Evolutionary conservation across 1,139 yeast genomes (phyloP), one percentile per base, ranked within the genome.

Genomic region (Geotrichum phurueaensis): DNA sequence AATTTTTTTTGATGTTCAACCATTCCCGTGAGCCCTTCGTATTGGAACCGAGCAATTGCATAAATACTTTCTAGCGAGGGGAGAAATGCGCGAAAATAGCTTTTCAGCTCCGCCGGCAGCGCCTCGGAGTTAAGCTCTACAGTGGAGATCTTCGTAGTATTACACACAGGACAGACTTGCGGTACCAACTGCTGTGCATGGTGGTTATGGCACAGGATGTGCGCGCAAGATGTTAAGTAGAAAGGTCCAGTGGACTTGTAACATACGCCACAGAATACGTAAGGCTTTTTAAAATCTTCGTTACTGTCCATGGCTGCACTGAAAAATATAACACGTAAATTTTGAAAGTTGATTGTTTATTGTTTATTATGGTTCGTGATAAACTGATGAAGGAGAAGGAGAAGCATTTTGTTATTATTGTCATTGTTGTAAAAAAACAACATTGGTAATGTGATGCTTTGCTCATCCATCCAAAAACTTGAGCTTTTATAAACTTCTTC

Each of bases 181-280:
- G 36, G 20, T 39, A 9, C 18, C 4, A 15, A 22, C 43, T 15
- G 39, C 18, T 51, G 51, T 15, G 18, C 4, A 20, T 20, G 18
- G 31, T 60, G 63, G 9, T 45, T 25, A 15, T 55, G 45, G 45
- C 63, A 60, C 3, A 60, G 55, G 9, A 60, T 53, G 36, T 60
- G 63, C n/a, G 63, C 63, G 33, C 63, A 60, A 9, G 56, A 55
- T 10, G 63, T 60, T n/a, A 60, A 52, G 23, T 43, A 47, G 39
- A 58, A 60, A 9, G 59, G 55, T 6, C 59, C 61, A 20, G 55
- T 53, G 10, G 48, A 22, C n/a, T 47, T 52, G 45, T 39, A 55
- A 43, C 63, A 60, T 13, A 58, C 61, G 2, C 63, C 63, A 18
- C 63, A 60, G 56, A 51, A 60, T 9, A 60, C 62, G 39, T 60